Percentiles rank a stretch among this genome's conserved stretches.
phyloP scores from a whole-genome alignment of 2,329 filamentous ascomycete species.

The Exophiala viscosa region DNA sequence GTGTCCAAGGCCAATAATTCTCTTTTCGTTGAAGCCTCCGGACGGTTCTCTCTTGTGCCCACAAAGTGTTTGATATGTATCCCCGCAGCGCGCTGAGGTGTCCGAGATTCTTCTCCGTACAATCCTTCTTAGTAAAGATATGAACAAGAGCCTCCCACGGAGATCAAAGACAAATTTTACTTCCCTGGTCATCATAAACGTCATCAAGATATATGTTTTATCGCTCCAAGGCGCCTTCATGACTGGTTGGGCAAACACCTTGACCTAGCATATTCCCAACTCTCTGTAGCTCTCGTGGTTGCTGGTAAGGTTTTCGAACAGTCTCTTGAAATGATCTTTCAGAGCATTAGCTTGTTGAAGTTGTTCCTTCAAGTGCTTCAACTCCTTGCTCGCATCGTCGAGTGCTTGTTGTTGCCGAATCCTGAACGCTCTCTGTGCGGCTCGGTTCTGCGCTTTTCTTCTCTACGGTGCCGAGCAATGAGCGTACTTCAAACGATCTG shows the following conservation, averaged over 20 bases:
- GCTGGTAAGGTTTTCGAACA: constrained; percentile 10
- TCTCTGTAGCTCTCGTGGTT: constrained; percentile 7
- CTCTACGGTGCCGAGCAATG: constrained; percentile 33
- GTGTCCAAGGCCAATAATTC: too few relatives aligned
- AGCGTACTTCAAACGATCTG: not conserved
- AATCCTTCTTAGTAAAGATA: too few relatives aligned
- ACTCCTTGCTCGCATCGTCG: constrained; percentile 3
- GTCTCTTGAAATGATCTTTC: constrained; percentile 11
- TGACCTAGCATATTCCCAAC: constrained; percentile 1
- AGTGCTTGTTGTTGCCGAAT: constrained; percentile 77
- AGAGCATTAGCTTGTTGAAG: constrained; percentile 4
- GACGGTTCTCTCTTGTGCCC: too few relatives aligned
- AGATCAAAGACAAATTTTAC: too few relatives aligned
- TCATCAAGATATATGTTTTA: not conserved
- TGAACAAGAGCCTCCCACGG: too few relatives aligned
- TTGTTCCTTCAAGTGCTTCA: constrained; percentile 9
- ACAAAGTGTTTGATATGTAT: too few relatives aligned
- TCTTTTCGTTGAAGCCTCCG: too few relatives aligned
- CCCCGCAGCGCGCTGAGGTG: too few relatives aligned
- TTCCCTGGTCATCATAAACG: not conserved
- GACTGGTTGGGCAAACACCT: not conserved
- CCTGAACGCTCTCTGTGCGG: constrained; percentile 86
- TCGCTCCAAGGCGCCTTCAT: not conserved
- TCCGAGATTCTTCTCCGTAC: too few relatives aligned
- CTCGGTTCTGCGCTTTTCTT: constrained; percentile 85